Base-by-base conservation (phyloP, 1,284 basidiomycete genomes). In the Cryptococcus sp. region DNA sequence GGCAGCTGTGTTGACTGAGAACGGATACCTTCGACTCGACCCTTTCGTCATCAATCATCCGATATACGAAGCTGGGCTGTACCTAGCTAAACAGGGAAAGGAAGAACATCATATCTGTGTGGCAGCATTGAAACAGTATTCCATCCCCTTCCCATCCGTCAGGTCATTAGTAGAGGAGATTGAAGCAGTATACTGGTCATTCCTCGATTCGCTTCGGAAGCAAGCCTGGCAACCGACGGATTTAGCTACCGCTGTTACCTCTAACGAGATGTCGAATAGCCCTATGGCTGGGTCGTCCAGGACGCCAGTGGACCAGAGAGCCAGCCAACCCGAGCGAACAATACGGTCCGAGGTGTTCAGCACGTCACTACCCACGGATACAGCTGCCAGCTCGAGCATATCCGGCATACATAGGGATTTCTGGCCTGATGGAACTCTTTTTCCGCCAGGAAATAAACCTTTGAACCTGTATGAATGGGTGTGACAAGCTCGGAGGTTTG, bases 71-170 rank as follows among this genome's bases (percentile, higher is more conserved):
- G 86, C 89, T 0, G 90, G 90, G 13, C 82, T 80, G 47, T 78
- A 89, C n/a, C 81, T 93, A 48, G 90, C 88, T 2, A 80, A 83
- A n/a, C 76, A 86, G 28, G 88, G 85, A 4, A 83, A 87, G 19
- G 83, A 83, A 3, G 91, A 94, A 74, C 86, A 87, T 22, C 75
- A 80, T 50, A 85, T 86, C 62, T 91, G 90, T 68, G 85, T 93
- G 61, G 82, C 80, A 9, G 92, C 87, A 4, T 78, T 96, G 42
- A 81, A 87, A 62, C 92, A 96, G 74, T 93, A 93, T 69, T 86
- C 75, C 3, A 59, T 64, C 21, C 62, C 75, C 14, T 79, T 74
- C 53, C 90, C 91, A 66, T 88, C 91, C 64, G 85, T 87, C 45
- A 86, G 84, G 50, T 86, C 88, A 28, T 82, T 86, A 60, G 86